Base-by-base conservation (phyloP, 1,139 yeast species). In the Geotrichum klebahnii region DNA sequence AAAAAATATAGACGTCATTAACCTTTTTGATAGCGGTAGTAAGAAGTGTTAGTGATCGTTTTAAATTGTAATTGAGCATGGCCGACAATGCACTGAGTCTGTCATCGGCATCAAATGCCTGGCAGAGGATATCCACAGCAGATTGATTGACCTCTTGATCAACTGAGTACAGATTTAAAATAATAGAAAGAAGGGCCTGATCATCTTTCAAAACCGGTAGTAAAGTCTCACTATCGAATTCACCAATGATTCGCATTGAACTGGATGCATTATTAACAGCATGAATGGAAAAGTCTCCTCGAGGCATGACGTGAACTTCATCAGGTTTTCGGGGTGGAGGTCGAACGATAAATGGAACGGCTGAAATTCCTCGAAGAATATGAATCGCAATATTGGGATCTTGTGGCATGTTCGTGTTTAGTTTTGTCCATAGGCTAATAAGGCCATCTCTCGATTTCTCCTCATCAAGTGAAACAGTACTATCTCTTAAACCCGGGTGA, bases 41-140 rank as follows among this genome's bases (percentile, higher is more conserved):
- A 49, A 80, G 75, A 1, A 82, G 80, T 28, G 55, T 59, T 17
- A 82, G 63, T 36, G 79, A 77, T n/a, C 64, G 59, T 3, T 71
- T 63, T 6, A 75, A 58, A 55, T 79, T 73, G 12, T 68, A 62
- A 12, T 67, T 67, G 29, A 89, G 66, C 28, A 82, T 63, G 3
- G 76, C 76, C 46, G 75, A 78, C 24, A 87, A 73, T 29, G 90
- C 89, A 63, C 85, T 95, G 45, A 79, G 70, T 57, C 79, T 52
- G 5, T 69, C 94, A 59, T 74, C 84, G 63, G 76, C 90, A 61
- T 88, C 95, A 64, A 79, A 85, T 0, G 87, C 80, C 59, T 86
- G 92, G 59, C 84, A 83, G 4, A 89, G 63, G 22, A 88, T 73
- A 56, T 84, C 85, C 14, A 85, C 75, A 1, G 94, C 84, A 1